These are phyloP conservation scores for Linnemannia exigua DNA, from an alignment of 192 early-diverging fungal genomes.

Conservation along the genomic window DNA sequence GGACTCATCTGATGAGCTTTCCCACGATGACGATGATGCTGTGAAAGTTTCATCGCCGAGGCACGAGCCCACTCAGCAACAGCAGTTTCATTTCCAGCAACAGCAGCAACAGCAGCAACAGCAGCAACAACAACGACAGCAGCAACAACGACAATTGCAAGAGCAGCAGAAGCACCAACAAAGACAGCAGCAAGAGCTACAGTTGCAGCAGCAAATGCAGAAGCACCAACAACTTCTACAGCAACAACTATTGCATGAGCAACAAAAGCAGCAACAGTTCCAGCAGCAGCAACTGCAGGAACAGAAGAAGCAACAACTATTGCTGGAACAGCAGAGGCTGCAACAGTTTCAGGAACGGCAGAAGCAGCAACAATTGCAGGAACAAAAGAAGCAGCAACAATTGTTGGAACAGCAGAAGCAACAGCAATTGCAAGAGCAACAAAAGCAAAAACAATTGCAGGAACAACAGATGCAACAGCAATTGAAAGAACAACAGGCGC, in stretches of 20 bases:
- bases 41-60: background rate
- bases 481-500: background rate
- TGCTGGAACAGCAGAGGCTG: background rate
- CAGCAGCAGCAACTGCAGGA: background rate
- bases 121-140: background rate
- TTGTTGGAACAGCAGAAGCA: background rate
- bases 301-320: background rate
- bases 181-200: constrained; percentile 4
- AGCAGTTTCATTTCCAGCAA: background rate
- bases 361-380: background rate
- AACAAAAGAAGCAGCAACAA: background rate
- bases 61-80: background rate
- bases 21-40: background rate
- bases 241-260: background rate
- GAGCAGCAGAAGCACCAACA: background rate
- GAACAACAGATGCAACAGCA: background rate
- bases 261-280: background rate
- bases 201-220: background rate
- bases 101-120: background rate
- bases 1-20: background rate
- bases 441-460: background rate
- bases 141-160: background rate
- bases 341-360: background rate
- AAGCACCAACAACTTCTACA: background rate
- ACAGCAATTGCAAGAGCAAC: background rate